Conservation (phyloP, 371 early-diverging fungal species). For the Fennellomyces sp. region DNA sequence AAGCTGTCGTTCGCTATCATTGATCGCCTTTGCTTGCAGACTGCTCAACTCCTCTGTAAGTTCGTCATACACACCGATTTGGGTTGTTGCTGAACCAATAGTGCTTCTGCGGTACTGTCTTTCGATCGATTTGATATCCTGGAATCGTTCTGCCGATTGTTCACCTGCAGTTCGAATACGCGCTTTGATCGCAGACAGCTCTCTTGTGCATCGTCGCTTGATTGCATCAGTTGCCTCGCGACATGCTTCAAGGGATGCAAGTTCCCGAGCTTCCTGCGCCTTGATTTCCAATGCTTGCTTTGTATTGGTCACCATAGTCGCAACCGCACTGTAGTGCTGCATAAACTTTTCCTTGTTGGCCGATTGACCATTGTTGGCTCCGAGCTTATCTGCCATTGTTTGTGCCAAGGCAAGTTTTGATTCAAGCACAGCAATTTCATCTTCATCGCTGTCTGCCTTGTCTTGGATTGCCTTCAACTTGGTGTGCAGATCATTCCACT, state of each 20-base stretch:
- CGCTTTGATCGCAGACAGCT: neutral
- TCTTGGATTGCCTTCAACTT: constrained; percentile 1
- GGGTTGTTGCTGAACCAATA: constrained; percentile 3
- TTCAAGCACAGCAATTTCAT: neutral
- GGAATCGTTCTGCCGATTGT: neutral
- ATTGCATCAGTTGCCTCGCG: neutral
- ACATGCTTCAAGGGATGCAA: neutral
- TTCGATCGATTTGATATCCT: neutral
- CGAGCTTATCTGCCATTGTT: constrained; percentile 10
- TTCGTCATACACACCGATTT: neutral
- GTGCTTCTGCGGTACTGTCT: constrained; percentile 3
- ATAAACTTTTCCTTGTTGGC: constrained; percentile 1
- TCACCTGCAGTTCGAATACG: constrained; percentile 5
- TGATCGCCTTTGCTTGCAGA: neutral
- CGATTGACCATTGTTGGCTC: neutral
- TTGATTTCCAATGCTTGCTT: constrained; percentile 1
- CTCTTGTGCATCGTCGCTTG: neutral
- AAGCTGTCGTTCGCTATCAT: neutral
- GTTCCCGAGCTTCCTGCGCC: neutral
- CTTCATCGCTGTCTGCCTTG: neutral
- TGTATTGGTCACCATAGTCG: neutral
- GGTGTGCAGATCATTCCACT: constrained; percentile 12
- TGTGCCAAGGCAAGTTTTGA: neutral
- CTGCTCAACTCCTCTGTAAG: neutral
- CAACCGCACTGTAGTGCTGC: neutral